Evolutionary conservation across 2,329 filamentous ascomycete genomes (phyloP), one percentile per base, ranked within the genome.

Genomic region (Fonsecaea multimorphosa): DNA sequence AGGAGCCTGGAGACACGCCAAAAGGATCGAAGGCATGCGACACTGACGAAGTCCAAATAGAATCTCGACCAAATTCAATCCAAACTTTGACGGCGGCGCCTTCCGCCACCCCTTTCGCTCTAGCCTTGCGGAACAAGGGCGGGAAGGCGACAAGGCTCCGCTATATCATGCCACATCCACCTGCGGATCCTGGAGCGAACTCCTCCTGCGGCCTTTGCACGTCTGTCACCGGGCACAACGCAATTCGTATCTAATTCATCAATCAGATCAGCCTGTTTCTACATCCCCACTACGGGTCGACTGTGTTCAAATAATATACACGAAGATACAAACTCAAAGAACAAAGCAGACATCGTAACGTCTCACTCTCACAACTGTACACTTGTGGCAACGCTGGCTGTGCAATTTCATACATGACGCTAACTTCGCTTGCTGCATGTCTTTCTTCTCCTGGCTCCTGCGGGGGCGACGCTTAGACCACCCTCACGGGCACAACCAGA

Each of bases 261-360:
- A 31, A 9, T 19, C 14, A 19, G 19, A 49, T 6, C 38, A 49
- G 55, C 44, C 55, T 58, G 11, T 8, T 34, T 58, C 34, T 27
- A 60, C 51, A 52, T 14, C 31, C 40, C 56, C 27, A 24, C 44
- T 11, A 44, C 44, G 44, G 61, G 61, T 38, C 52, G 44, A 63
- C 53, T 40, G 44, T 58, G 36, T 63, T 63, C 54, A 63, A 46
- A 53, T 55, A 63, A 58, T 63, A 36, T 60, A 60, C 58, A 51
- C 58, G 44, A 60, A 8, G 8, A 60, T 32, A 52, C 14, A 60
- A 52, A 60, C 46, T 52, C 36, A 58, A 58, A 29, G n/a, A 52
- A 34, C 29, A 52, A 60, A 51, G 34, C 31, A 32, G 32, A 52
- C 58, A 60, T 60, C 58, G 58, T 60, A 51, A 49, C 44, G 11